Base-by-base conservation (phyloP, 495 filamentous ascomycete genomes). In the Astrocystis sublimbata region DNA sequence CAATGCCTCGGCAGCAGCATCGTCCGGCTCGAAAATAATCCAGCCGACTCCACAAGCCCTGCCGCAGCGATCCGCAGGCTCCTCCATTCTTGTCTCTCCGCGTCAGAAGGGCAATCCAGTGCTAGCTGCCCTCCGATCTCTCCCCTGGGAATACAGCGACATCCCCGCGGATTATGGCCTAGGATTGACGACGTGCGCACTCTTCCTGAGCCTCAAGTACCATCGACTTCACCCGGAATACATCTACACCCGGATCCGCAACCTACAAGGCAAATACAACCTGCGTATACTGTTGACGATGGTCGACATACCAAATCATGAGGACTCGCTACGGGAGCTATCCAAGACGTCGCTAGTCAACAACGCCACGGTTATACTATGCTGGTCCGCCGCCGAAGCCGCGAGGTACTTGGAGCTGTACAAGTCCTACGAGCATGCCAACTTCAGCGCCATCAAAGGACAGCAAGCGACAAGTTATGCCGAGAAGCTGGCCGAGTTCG, bases 201-300 rank as follows among this genome's bases (percentile, higher is more conserved):
- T 99, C 6, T 99, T 98, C 68, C 81, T 98, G 15, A 93, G 89
- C 26, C 82, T 99, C 33, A 99, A 99, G 75, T 99, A 99, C 75
- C 94, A 98, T 74, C 92, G 94, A 10, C 78, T 97, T 47, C 96
- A 99, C 73, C 94, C 94, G 1, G 94, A 98, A 75, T 99, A 99
- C 78, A 90, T 99, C 70, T 97, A 97, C 81, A 90, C 88, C 23
- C 91, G 94, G 59, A 91, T 99, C 62, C 85, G 87, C 46, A 83
- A 83, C 35, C 78, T 99, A 8, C 87, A 86, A 23, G 87, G 87
- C 17, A 91, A 90, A 71, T 97, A 93, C 78, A 86, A 86, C 62
- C 80, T 98, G 15, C 89, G 94, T 8, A 80, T 98, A 26, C 74
- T 98, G 3, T 81, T 98, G 26, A 87, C 88, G 3, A 92, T 98